Conservation (phyloP, 805 yeast genomes). For the Yarrowia osloensis region DNA sequence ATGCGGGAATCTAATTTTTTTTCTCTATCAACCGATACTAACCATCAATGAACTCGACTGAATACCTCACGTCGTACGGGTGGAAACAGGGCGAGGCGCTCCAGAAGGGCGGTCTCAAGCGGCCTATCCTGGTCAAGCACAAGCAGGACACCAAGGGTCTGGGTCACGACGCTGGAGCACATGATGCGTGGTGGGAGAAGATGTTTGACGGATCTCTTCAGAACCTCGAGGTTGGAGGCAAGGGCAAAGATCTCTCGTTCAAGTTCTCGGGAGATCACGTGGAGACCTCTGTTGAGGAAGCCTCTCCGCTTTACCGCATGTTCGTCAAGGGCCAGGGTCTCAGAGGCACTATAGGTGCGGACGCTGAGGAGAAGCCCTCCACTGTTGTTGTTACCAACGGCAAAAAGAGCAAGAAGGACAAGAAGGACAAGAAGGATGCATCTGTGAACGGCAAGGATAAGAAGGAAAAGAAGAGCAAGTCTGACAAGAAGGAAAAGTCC, state of each 20-base stretch:
- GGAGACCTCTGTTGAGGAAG: constrained; percentile 49
- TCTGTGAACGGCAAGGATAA: constrained; percentile 33
- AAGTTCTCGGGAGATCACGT: constrained; percentile 56
- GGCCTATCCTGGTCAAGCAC: constrained; percentile 86
- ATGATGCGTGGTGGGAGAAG: constrained; percentile 96
- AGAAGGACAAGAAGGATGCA: constrained; percentile 32
- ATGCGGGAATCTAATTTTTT: neutral
- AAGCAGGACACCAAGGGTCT: constrained; percentile 89
- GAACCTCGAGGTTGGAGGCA: constrained; percentile 58
- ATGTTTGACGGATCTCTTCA: constrained; percentile 91
- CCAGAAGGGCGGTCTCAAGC: constrained; percentile 72
- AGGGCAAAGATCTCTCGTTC: constrained; percentile 50
- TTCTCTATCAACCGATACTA: neutral
- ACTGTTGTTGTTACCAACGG: constrained; percentile 19
- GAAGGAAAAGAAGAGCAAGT: constrained; percentile 38
- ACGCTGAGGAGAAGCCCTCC: neutral
- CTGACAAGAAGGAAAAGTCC: constrained; percentile 32
- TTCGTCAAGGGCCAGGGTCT: constrained; percentile 87
- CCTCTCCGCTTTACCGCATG: constrained; percentile 78
- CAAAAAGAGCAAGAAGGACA: constrained; percentile 36
- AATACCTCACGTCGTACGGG: constrained; percentile 75
- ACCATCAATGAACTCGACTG: constrained; percentile 67
- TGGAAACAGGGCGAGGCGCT: constrained; percentile 93
- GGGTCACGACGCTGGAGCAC: constrained; percentile 72
- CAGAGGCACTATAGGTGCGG: constrained; percentile 58